Evolutionary conservation across 352 stramenopile genomes (phyloP), one percentile per base, ranked within the genome.

Genomic region (Phytophthora europaea): DNA sequence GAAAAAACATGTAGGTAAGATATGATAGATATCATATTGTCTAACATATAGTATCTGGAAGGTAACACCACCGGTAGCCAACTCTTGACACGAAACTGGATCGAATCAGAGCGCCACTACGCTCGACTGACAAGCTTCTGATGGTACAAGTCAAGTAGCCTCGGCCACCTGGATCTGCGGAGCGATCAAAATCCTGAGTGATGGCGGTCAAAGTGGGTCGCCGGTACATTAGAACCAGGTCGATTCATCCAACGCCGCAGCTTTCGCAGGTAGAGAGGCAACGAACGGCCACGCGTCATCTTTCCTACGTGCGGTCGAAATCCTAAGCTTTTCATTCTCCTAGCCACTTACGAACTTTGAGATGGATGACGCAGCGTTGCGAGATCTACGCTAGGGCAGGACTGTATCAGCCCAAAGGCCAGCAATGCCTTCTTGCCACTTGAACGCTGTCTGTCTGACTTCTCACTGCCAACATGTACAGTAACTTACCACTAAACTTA

Each of bases 171-270:
- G 59, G 59, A 58, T n/a, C 23, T n/a, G 53, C 18, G 28, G 53
- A 18, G 53, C 53, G 31, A 13, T 58, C 26, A 12, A 45, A 51
- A 23, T 51, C 43, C 43, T 13, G 47, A 53, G 20, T 53, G 47
- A 53, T 53, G n/a, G 47, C 47, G 47, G 20, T 0, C 47, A 31
- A 53, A 53, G 47, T 28, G 53, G 53, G 16, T 40, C 23, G 26
- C 15, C 13, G 28, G 8, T 45, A 20, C 56, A 45, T 54, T 61
- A 65, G 61, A 20, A 36, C 47, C 59, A 52, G 43, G 65, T 65
- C 43, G 31, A 63, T 22, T 34, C 20, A 70, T 31, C 60, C 26
- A 62, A 8, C 45, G 22, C 54, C 53, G 15, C 64, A 71, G 20
- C 7, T 45, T 65, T 70, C 52, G 4, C 56, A 26, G 51, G 20